Evolutionary conservation across 257 asterid genomes (phyloP), one percentile per base, ranked within the genome.

Genomic region (Solanum acaule): DNA sequence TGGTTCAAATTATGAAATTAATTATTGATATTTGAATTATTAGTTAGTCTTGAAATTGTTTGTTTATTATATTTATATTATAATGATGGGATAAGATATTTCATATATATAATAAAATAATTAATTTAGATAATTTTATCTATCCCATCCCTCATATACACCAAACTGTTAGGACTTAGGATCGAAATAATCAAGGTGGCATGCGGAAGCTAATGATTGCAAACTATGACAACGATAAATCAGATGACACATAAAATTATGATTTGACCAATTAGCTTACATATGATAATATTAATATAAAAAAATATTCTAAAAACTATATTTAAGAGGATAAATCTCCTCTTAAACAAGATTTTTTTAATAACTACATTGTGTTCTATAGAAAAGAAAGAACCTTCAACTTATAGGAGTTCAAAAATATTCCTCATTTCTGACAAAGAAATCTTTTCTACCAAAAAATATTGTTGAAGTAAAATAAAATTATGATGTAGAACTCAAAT

Each of bases 171-270:
- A 22, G 14, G 3, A 22, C 8, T 20, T 61, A 61, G 6, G 0
- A 22, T 22, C 13, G 3, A 3, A 61, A 22, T 61, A 61, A 61
- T 61, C n/a, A 6, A 1, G 0, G 3, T 6, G 61, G 0, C 25
- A 56, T 7, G 11, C 11, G 2, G 11, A 20, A 20, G n/a, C 25
- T 56, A 56, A 59, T 56, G 22, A 56, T 7, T 8, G 1, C n/a
- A 56, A 56, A 18, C 1, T 0, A 56, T 20, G 67, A 3, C 12
- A 3, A 8, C 25, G 12, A 20, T 59, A 20, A 59, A 20, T 8
- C 25, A 59, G 11, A 59, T 8, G 2, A 59, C 11, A 59, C n/a
- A 18, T 18, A 56, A 56, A 7, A 56, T 18, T 56, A 56, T 20
- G 67, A 7, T 59, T 59, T 59, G 25, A 8, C 25, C 67, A 59